phyloP scores from a whole-genome alignment of 2,329 filamentous ascomycete genomes.

The Clonostachys sp. region DNA sequence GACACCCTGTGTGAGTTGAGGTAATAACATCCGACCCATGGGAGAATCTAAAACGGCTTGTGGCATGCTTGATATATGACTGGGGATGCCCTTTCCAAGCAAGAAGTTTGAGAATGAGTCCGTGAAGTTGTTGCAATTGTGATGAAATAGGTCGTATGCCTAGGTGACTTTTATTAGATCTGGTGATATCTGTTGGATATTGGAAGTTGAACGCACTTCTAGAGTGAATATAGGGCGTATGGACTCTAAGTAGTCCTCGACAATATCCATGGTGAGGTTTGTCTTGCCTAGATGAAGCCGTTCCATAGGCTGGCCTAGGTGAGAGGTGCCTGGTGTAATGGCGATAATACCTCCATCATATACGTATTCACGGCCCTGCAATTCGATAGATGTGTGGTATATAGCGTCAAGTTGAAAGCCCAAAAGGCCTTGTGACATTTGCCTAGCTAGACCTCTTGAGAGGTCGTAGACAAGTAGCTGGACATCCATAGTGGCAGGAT shows the following conservation, averaged over 20 bases:
- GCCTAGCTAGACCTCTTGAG: conserved; percentile 54
- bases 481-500: conserved; percentile 57
- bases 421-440: conserved; percentile 48
- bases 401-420: conserved; percentile 76
- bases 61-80: conserved; percentile 80
- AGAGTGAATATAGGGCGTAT: conserved; percentile 77
- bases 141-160: conserved; percentile 83
- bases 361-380: conserved; percentile 82
- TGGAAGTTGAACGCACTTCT: conserved; percentile 42
- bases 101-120: conserved; percentile 90
- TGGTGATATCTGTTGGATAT: neutral
- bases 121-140: conserved; percentile 98
- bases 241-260: conserved; percentile 84
- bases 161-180: conserved; percentile 21
- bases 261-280: conserved; percentile 71
- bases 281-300: conserved; percentile 71
- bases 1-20: conserved; percentile 55
- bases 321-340: conserved; percentile 75
- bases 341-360: conserved; percentile 86
- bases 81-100: conserved; percentile 81
- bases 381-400: conserved; percentile 88
- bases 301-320: conserved; percentile 82
- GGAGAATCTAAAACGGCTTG: conserved; percentile 81
- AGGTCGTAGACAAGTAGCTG: conserved; percentile 77
- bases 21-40: conserved; percentile 82